A percentile compares a stretch with the other conserved stretches of the same genome.
Evolutionary conservation across 441 rosid species (phyloP).

Genomic region (Aquilaria agallochum): DNA sequence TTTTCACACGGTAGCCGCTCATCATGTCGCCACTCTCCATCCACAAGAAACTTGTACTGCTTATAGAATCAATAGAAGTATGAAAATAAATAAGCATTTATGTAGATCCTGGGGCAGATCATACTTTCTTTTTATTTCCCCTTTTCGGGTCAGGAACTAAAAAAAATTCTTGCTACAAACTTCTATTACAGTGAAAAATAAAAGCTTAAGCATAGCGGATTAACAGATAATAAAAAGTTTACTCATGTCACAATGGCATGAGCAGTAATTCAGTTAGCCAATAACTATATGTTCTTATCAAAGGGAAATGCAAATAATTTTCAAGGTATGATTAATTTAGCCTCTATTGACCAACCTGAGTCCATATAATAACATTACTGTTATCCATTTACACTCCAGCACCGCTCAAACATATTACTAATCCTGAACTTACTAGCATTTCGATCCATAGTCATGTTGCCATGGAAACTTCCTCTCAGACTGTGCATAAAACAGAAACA

Average conservation of each 20-base stretch:
- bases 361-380: too few relatives aligned
- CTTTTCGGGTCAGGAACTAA: background rate
- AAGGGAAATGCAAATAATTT: too few relatives aligned
- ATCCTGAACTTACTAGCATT: too few relatives aligned
- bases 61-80: conserved; percentile 5
- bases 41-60: conserved; percentile 65
- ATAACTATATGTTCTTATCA: too few relatives aligned
- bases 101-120: conserved; percentile 1
- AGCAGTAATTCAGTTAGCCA: too few relatives aligned
- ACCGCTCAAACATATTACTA: too few relatives aligned
- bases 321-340: too few relatives aligned
- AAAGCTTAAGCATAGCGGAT: background rate
- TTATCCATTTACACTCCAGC: too few relatives aligned
- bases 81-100: conserved; percentile 10
- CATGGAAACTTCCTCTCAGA: background rate
- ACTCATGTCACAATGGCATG: too few relatives aligned
- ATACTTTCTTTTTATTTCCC: background rate
- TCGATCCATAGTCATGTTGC: too few relatives aligned
- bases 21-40: conserved; percentile 71
- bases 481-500: background rate
- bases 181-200: background rate
- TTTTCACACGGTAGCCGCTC: conserved; percentile 34
- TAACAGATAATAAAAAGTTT: too few relatives aligned
- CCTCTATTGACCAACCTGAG: too few relatives aligned
- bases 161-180: background rate